Conservation (phyloP, 2,329 filamentous ascomycete species). For the Epichloe uncinata region DNA sequence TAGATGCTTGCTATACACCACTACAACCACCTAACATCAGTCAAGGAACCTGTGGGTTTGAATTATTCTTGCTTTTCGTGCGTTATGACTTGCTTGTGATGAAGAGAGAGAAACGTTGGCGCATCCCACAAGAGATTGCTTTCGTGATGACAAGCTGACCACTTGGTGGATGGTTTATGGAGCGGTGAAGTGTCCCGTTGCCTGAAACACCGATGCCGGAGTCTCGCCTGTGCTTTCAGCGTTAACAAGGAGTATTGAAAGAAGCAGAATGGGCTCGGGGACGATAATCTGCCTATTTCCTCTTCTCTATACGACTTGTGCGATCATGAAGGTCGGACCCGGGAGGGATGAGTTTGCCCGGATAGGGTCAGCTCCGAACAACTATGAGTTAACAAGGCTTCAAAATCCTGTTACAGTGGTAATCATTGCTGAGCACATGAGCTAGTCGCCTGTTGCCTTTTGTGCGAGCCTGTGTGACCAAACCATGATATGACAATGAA, state of each 20-base stretch:
- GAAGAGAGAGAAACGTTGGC: neutral
- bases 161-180: neutral
- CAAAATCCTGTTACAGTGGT: neutral
- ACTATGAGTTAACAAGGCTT: neutral
- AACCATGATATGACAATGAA: neutral
- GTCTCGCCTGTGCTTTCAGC: neutral
- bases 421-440: neutral
- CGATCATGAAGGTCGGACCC: too few species aligned
- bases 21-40: too few species aligned
- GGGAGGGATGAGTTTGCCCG: neutral
- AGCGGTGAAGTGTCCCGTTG: neutral
- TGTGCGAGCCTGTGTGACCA: neutral
- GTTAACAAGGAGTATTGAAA: neutral
- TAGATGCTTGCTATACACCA: too few species aligned
- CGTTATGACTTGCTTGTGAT: neutral
- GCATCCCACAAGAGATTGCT: too few species aligned
- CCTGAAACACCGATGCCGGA: neutral
- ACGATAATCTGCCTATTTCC: too few species aligned
- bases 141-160: too few species aligned
- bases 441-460: neutral
- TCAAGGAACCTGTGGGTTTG: too few species aligned
- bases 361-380: neutral
- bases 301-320: too few species aligned
- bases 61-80: too few species aligned
- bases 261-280: neutral